phyloP scores from a whole-genome alignment of 2,329 filamentous ascomycete species.

The Didymosphaeria variabile region DNA sequence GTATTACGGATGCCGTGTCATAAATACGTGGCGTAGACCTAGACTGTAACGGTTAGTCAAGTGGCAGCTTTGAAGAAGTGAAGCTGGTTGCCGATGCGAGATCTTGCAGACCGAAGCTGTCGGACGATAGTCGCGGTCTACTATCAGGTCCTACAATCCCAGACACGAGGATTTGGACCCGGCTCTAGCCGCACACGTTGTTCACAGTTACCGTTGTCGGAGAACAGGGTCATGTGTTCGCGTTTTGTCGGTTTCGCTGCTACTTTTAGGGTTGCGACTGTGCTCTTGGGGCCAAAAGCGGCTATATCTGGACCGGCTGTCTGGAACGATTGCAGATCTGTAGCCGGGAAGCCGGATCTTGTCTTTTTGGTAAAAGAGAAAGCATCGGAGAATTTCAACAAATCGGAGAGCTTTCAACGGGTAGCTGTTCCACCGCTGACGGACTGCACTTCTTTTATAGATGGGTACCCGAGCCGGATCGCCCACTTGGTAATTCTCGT shows the following conservation, averaged over 20 bases:
- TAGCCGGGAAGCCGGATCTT: slow-evolving; percentile 13
- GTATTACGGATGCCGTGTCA: slow-evolving; percentile 26
- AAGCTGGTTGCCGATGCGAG: slow-evolving; percentile 12
- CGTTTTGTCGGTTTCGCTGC: slow-evolving; percentile 31
- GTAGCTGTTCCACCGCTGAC: slow-evolving; percentile 20
- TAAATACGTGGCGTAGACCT: slow-evolving; percentile 23
- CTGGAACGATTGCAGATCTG: slow-evolving; percentile 20
- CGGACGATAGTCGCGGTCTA: slow-evolving; percentile 19
- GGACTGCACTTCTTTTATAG: slow-evolving; percentile 9
- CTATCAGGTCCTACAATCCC: not conserved
- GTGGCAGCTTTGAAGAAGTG: slow-evolving; percentile 9
- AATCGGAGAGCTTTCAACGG: slow-evolving; percentile 21
- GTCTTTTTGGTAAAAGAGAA: slow-evolving; percentile 17
- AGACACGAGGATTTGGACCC: slow-evolving; percentile 16
- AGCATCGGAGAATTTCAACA: slow-evolving; percentile 27
- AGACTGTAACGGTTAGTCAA: slow-evolving; percentile 16
- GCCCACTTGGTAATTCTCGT: slow-evolving; percentile 9
- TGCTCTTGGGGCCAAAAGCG: slow-evolving; percentile 16
- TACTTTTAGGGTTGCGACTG: slow-evolving; percentile 17
- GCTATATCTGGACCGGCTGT: slow-evolving; percentile 26
- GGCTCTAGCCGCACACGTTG: slow-evolving; percentile 5
- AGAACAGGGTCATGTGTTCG: slow-evolving; percentile 13
- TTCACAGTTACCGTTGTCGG: slow-evolving; percentile 1
- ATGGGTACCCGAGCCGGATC: slow-evolving; percentile 19
- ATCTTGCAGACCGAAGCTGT: slow-evolving; percentile 11